phyloP scores from a whole-genome alignment of 192 early-diverging fungal genomes.

The Entophlyctis helioformis region DNA sequence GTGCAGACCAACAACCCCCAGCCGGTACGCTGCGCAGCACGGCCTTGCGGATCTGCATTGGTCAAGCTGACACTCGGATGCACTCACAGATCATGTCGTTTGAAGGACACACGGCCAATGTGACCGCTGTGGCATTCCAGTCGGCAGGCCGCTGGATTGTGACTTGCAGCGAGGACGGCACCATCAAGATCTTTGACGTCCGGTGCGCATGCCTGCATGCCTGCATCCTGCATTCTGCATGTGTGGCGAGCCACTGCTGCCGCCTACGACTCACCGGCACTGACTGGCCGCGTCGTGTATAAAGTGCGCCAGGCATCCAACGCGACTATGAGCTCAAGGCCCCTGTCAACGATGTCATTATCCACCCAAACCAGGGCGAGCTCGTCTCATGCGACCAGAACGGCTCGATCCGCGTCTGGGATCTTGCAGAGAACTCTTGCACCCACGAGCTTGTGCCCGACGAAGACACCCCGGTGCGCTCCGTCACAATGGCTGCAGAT shows the following conservation, averaged over 20 bases:
- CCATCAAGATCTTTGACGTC: slow-evolving; percentile 51
- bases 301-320: slow-evolving; percentile 41
- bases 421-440: slow-evolving; percentile 44
- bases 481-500: slow-evolving; percentile 72
- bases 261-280: neutral
- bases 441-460: slow-evolving; percentile 55
- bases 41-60: too few relatives aligned
- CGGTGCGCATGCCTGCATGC: slow-evolving; percentile 18
- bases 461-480: slow-evolving; percentile 68
- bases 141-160: slow-evolving; percentile 47
- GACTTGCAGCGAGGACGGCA: slow-evolving; percentile 43
- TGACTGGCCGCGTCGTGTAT: neutral
- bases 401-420: slow-evolving; percentile 46
- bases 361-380: slow-evolving; percentile 53
- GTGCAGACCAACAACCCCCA: slow-evolving; percentile 67
- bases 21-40: slow-evolving; percentile 31
- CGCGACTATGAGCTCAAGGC: slow-evolving; percentile 44
- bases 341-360: slow-evolving; percentile 47
- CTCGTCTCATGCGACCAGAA: slow-evolving; percentile 47
- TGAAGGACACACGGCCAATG: slow-evolving; percentile 46
- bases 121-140: slow-evolving; percentile 43
- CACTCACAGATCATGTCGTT: slow-evolving; percentile 27
- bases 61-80: too few relatives aligned
- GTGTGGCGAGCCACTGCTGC: too few relatives aligned
- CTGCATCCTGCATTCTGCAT: too few relatives aligned